phyloP scores from a whole-genome alignment of 1,139 yeast genomes.

The Sugiyamaella japonica region DNA sequence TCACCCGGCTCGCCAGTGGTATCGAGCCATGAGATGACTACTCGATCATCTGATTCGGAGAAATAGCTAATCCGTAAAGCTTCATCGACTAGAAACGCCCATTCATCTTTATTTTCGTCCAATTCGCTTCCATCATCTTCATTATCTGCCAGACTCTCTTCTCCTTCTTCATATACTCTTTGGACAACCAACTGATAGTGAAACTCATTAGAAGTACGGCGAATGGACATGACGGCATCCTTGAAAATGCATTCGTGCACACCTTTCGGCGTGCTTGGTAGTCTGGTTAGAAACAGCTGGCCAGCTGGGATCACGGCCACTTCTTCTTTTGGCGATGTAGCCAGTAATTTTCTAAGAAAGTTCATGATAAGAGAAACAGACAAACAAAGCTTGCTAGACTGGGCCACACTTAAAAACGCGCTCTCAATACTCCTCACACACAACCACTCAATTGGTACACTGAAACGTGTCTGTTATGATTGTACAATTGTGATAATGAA shows the following conservation, averaged over 20 bases:
- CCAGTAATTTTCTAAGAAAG: conserved; percentile 69
- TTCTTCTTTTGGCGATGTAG: conserved; percentile 62
- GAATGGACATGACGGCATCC: conserved; percentile 74
- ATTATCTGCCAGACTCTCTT: conserved; percentile 54
- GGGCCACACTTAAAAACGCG: no score
- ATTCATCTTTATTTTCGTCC: conserved; percentile 56
- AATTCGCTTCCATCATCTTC: conserved; percentile 58
- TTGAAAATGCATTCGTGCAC: conserved; percentile 76
- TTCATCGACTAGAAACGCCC: conserved; percentile 66
- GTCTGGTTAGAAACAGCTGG: conserved; percentile 68
- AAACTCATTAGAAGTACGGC: conserved; percentile 65
- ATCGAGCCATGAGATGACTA: conserved; percentile 77
- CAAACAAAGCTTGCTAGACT: no score
- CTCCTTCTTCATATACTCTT: conserved; percentile 69
- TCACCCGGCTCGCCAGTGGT: conserved; percentile 86
- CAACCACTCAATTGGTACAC: no score
- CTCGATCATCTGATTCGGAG: conserved; percentile 45
- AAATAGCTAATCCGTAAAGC: conserved; percentile 54
- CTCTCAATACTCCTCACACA: no score
- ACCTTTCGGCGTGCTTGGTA: conserved; percentile 81
- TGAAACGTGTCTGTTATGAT: no score
- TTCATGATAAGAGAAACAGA: conserved; percentile 58
- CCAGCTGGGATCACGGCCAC: conserved; percentile 77
- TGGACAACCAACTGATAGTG: conserved; percentile 72
- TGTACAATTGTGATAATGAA: neutral